Conservation (phyloP, 495 filamentous ascomycete species). For the Aspergillus bertholletiae region DNA sequence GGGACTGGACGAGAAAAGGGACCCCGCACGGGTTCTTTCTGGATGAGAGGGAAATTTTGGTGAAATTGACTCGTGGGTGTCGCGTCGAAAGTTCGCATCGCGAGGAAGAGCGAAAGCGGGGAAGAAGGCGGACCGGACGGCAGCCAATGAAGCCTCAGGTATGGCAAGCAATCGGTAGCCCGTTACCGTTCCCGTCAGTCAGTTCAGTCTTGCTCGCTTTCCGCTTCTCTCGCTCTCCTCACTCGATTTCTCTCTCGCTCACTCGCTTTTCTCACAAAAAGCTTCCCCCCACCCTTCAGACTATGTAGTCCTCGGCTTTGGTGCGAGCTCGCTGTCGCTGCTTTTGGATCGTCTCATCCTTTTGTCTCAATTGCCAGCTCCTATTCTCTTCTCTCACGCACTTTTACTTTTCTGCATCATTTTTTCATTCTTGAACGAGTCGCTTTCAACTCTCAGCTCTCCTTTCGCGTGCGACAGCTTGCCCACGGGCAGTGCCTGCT, state of each 20-base stretch:
- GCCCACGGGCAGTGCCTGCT: slow-evolving; percentile 16
- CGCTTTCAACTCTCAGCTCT: slow-evolving; percentile 18
- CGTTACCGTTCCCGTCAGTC: slow-evolving; percentile 1
- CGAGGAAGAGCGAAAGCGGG: slow-evolving; percentile 11
- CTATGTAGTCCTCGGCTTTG: slow-evolving; percentile 46
- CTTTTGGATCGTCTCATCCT: slow-evolving; percentile 18
- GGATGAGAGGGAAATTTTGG: too few relatives aligned
- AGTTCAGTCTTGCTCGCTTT: slow-evolving; percentile 26
- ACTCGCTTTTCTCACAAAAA: slow-evolving; percentile 18
- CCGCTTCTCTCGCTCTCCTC: slow-evolving; percentile 31
- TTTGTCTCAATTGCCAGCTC: slow-evolving; percentile 27
- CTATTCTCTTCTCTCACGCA: slow-evolving; percentile 20
- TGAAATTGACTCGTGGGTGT: not conserved
- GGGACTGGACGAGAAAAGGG: not conserved
- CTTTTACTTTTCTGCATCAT: slow-evolving; percentile 19
- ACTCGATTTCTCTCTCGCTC: slow-evolving; percentile 9
- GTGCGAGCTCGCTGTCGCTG: slow-evolving; percentile 34
- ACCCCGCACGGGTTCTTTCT: not conserved
- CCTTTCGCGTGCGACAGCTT: slow-evolving; percentile 29
- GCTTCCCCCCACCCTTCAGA: slow-evolving; percentile 36
- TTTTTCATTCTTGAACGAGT: slow-evolving; percentile 12
- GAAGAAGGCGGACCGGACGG: slow-evolving; percentile 11
- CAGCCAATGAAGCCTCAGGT: slow-evolving; percentile 11
- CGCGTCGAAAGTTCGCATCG: not conserved
- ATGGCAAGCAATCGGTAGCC: slow-evolving; percentile 11